These are phyloP conservation scores for Shiraia sp. DNA, from an alignment of 2,329 filamentous ascomycete species.

Conservation along the genomic window DNA sequence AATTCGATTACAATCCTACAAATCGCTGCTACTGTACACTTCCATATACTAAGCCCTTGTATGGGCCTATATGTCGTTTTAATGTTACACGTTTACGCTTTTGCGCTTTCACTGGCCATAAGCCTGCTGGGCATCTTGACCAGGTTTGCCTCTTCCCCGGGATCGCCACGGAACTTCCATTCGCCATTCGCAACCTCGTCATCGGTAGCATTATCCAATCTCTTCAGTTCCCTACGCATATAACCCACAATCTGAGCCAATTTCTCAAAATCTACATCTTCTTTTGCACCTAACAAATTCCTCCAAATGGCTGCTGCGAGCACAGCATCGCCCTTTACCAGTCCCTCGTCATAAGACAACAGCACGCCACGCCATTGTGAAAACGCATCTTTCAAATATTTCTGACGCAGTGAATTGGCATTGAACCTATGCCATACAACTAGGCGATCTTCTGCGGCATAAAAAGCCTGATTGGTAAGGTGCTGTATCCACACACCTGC, in stretches of 20 bases:
- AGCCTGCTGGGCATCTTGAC: slow-evolving; percentile 29
- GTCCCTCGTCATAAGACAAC: slow-evolving; percentile 80
- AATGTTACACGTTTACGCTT: slow-evolving; percentile 2
- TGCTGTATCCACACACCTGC: slow-evolving; percentile 83
- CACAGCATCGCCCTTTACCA: slow-evolving; percentile 75
- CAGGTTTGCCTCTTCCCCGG: slow-evolving; percentile 41
- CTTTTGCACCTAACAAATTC: slow-evolving; percentile 80
- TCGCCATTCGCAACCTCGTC: slow-evolving; percentile 52
- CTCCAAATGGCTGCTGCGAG: slow-evolving; percentile 87
- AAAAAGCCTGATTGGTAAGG: slow-evolving; percentile 93
- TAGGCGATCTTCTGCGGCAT: slow-evolving; percentile 83
- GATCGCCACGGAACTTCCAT: slow-evolving; percentile 56
- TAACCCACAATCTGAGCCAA: slow-evolving; percentile 67
- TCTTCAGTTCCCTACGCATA: slow-evolving; percentile 61
- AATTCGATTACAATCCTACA: no score
- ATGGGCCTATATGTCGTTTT: no score
- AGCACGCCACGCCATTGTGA: slow-evolving; percentile 89
- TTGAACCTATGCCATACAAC: slow-evolving; percentile 74
- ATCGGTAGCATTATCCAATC: slow-evolving; percentile 59
- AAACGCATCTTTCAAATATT: slow-evolving; percentile 82
- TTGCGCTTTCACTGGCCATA: slow-evolving; percentile 22
- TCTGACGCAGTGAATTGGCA: slow-evolving; percentile 59
- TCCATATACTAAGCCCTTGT: no score
- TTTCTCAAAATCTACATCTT: slow-evolving; percentile 64
- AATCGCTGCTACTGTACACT: no score